Evolutionary conservation across 2,329 filamentous ascomycete genomes (phyloP).

Genomic region (Xylaria sp.): DNA sequence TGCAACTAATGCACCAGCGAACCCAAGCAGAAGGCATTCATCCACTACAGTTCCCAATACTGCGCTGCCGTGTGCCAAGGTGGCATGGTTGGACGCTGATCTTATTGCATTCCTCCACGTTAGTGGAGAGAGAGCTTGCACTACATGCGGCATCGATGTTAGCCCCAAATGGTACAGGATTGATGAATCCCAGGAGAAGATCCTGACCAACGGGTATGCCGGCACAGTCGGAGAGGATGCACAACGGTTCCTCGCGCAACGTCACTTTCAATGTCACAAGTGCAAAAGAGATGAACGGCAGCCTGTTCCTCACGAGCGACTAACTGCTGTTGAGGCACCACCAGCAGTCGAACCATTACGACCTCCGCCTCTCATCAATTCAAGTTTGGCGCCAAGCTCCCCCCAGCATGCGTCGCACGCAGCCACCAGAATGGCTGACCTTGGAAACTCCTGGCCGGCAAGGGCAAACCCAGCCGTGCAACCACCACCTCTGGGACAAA

Average conservation of each 20-base stretch:
- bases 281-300: conserved; percentile 69
- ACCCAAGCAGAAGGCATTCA: conserved; percentile 66
- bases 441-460: conserved; percentile 43
- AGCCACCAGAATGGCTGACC: conserved; percentile 39
- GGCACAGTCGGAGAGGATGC: conserved; percentile 65
- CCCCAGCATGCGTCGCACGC: conserved; percentile 43
- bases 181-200: conserved; percentile 62
- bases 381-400: conserved; percentile 43
- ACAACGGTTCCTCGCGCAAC: conserved; percentile 68
- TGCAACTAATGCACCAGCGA: conserved; percentile 54
- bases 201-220: conserved; percentile 63
- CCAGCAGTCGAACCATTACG: conserved; percentile 44
- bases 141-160: conserved; percentile 74
- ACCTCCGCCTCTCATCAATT: conserved; percentile 44
- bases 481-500: conserved; percentile 37
- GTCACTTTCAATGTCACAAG: conserved; percentile 79
- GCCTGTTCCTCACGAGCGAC: conserved; percentile 51
- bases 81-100: conserved; percentile 47
- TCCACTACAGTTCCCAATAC: conserved; percentile 56
- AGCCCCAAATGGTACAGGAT: conserved; percentile 80
- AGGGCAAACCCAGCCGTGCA: conserved; percentile 40
- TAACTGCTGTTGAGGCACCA: conserved; percentile 46
- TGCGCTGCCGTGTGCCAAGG: conserved; percentile 39
- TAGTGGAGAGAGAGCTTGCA: conserved; percentile 66
- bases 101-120: conserved; percentile 47